Evolutionary conservation across 2,329 filamentous ascomycete species (phyloP).

Genomic region (Arthroderma sp.): DNA sequence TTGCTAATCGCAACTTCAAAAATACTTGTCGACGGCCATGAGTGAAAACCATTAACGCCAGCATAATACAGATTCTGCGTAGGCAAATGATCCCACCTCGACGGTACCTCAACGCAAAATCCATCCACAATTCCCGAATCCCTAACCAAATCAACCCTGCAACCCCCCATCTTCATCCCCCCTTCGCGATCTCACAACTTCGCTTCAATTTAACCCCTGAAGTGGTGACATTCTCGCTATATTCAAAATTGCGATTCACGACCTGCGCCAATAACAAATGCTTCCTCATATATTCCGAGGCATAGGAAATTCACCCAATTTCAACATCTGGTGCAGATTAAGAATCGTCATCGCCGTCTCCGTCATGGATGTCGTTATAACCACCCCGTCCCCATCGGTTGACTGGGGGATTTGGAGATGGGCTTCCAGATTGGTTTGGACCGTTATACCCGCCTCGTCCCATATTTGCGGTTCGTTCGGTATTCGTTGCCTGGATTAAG

Average conservation of each 20-base stretch:
- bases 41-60: constrained; percentile 19
- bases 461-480: constrained; percentile 14
- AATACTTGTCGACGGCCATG: constrained; percentile 7
- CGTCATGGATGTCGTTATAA: constrained; percentile 18
- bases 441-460: constrained; percentile 25
- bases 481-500: constrained; percentile 10
- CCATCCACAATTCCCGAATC: not conserved
- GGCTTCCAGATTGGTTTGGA: constrained; percentile 9
- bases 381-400: constrained; percentile 20
- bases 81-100: constrained; percentile 6
- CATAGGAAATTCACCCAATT: too few relatives aligned
- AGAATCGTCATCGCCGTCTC: constrained; percentile 10
- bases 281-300: too few relatives aligned
- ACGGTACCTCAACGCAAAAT: not conserved
- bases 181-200: too few relatives aligned
- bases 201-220: too few relatives aligned
- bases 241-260: not conserved
- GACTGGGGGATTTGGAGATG: constrained; percentile 2
- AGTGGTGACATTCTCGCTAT: too few relatives aligned
- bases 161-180: too few relatives aligned
- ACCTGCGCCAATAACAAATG: constrained; percentile 2
- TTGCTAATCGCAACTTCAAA: not conserved
- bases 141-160: too few relatives aligned
- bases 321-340: not conserved
- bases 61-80: constrained; percentile 8